Evolutionary conservation across 305 asterid genomes (phyloP), one percentile per base, ranked within the genome.

Genomic region (Stenogyne calaminthoides): DNA sequence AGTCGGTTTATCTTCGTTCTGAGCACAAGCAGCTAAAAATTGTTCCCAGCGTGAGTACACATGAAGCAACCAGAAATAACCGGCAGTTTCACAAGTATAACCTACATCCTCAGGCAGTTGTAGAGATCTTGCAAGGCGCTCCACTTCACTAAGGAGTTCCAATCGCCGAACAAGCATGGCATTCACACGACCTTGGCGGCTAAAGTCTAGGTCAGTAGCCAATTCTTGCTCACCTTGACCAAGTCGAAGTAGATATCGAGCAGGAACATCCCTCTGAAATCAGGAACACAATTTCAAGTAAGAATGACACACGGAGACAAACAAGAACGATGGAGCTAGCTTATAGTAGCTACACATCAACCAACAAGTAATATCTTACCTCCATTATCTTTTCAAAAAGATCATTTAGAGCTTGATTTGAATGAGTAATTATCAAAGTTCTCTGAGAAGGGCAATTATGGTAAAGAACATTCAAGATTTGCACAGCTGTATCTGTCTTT

Each of bases 191-290:
- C 99, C 99, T 85, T 95, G 99, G 55, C 99, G 97, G 73, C 98
- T 90, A 78, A 95, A 95, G 82, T 95, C 99, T 51, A 95, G 99
- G 77, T 95, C 99, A 56, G 99, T 92, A 37, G 96, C 98, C 81
- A 95, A 78, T 80, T 95, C 99, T 88, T 92, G 99, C 79, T 95
- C 99, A 74, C 99, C 99, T 84, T 95, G 99, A 83, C 99, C 99
- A 75, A 95, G 93, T 49, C 99, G 97, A 81, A 95, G 99, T 63
- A 95, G 89, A 81, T 95, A 95, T 63, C 99, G 96, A 66, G 99
- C 99, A 3, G 99, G 99, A 20, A 95, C 98, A 83, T 95, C 99
- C 89, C 99, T 92, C 98, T 92, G 74, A 68, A 80, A 42, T 46
- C 69, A 72, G 9, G 40, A 75, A 64, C 36, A 62, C 58, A 82